Conservation (phyloP, 257 asterid genomes). For the Nicotiana noctiflora region DNA sequence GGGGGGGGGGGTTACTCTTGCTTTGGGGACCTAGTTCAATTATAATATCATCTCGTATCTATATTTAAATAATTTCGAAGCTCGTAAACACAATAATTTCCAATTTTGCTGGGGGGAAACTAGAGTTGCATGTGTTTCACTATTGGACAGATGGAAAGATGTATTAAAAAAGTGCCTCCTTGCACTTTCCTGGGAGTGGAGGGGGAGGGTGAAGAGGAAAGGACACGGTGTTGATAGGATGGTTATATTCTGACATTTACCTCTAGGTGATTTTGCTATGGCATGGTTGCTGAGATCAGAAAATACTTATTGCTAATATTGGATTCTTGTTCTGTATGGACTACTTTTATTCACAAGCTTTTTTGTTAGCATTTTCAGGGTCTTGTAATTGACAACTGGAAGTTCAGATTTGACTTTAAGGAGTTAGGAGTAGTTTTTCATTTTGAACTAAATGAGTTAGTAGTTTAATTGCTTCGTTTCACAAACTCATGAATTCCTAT, state of each 20-base stretch:
- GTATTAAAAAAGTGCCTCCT: not conserved
- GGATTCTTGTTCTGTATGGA: not conserved
- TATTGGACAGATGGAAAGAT: not conserved
- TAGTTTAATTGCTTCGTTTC: not conserved
- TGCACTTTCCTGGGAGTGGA: slow-evolving; percentile 6
- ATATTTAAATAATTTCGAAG: not conserved
- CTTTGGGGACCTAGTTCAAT: too few species aligned
- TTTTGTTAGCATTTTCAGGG: not conserved
- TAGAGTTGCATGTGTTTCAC: not conserved
- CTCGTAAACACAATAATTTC: not conserved
- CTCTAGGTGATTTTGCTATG: not conserved
- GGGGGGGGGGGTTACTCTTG: too few species aligned
- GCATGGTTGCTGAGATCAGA: slow-evolving; percentile 1
- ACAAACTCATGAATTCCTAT: not conserved
- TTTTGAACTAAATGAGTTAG: not conserved
- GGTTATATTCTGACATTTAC: slow-evolving; percentile 6
- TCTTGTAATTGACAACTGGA: not conserved
- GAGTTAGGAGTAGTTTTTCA: not conserved
- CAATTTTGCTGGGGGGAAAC: not conserved
- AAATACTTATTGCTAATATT: not conserved
- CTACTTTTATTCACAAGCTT: not conserved
- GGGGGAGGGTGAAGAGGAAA: not conserved
- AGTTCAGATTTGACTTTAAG: not conserved
- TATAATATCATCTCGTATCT: too few species aligned
- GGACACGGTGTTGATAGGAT: not conserved